These are phyloP conservation scores for Colletotrichum tabaci DNA, from an alignment of 2,329 filamentous ascomycete genomes.

Conservation along the genomic window DNA sequence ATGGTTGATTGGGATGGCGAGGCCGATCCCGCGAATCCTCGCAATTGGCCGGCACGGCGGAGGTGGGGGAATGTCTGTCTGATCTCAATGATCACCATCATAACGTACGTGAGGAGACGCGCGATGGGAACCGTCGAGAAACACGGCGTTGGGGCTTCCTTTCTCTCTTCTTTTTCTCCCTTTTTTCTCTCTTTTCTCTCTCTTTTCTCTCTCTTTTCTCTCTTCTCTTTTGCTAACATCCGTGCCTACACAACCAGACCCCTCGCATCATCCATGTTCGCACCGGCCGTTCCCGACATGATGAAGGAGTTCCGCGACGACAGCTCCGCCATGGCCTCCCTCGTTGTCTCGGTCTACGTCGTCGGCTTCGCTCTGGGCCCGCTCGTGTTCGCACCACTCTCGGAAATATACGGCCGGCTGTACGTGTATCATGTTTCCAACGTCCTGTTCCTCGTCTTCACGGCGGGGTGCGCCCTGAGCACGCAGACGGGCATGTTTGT, in stretches of 20 bases:
- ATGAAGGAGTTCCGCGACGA: conserved; percentile 72
- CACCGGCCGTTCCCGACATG: conserved; percentile 74
- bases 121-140: not conserved
- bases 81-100: conserved; percentile 55
- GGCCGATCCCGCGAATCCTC: conserved; percentile 63
- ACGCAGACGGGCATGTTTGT: conserved; percentile 58
- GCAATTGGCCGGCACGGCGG: conserved; percentile 65
- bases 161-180: not conserved
- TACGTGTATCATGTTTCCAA: conserved; percentile 66
- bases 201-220: not conserved
- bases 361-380: conserved; percentile 75
- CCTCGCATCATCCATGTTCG: conserved; percentile 68
- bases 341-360: conserved; percentile 76
- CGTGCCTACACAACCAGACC: not conserved
- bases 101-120: not conserved
- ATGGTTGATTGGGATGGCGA: conserved; percentile 64
- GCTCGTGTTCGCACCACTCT: conserved; percentile 70
- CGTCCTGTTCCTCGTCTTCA: conserved; percentile 57
- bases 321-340: conserved; percentile 67
- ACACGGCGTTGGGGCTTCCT: too few relatives aligned
- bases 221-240: not conserved
- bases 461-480: conserved; percentile 64
- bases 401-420: conserved; percentile 71
- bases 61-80: conserved; percentile 56
- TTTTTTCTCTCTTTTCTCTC: too few relatives aligned